phyloP scores from a whole-genome alignment of 345 rosid species.

The Brassica juncea region DNA sequence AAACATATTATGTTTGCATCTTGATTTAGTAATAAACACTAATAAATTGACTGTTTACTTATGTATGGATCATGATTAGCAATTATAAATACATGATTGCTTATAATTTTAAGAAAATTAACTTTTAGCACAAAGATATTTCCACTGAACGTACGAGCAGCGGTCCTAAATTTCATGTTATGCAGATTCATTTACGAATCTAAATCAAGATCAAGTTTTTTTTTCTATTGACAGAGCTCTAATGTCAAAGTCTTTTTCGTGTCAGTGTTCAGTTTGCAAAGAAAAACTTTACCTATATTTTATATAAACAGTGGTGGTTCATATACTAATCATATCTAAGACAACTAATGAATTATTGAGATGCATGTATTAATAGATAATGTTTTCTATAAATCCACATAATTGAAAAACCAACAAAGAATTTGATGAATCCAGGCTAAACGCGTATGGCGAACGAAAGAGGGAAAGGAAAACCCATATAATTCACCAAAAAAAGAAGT shows the following conservation, averaged over 20 bases:
- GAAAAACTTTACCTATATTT: not conserved
- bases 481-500: not conserved
- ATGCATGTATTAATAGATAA: constrained; percentile 17
- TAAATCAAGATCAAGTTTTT: not conserved
- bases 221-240: not conserved
- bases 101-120: too few relatives aligned
- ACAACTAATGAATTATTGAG: constrained; percentile 3
- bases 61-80: not conserved
- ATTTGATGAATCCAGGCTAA: constrained; percentile 25
- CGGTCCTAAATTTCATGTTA: not conserved
- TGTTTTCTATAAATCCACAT: not conserved
- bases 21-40: not conserved
- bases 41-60: not conserved
- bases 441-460: not conserved
- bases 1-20: not conserved
- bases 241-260: not conserved
- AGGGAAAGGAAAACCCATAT: not conserved
- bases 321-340: not conserved
- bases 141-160: not conserved
- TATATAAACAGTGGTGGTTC: not conserved
- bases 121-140: not conserved
- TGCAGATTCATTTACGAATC: not conserved
- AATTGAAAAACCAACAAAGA: constrained; percentile 12
- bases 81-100: too few relatives aligned
- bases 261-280: not conserved